Percentiles rank a stretch among this genome's conserved stretches.
These are phyloP conservation scores for Zangia roseola DNA, from an alignment of 768 basidiomycete genomes.

Conservation along the genomic window DNA sequence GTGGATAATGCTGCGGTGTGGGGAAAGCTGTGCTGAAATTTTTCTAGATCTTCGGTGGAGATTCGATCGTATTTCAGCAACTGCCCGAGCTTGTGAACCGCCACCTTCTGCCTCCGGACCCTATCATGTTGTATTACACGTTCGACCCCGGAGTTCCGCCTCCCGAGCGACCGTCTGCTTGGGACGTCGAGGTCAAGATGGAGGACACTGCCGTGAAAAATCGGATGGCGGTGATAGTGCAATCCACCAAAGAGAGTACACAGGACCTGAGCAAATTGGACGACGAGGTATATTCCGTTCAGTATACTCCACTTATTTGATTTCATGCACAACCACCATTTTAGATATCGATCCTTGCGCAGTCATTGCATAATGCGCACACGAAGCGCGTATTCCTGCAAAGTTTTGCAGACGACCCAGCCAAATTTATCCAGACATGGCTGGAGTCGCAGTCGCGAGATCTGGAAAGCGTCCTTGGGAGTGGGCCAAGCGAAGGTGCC, in stretches of 20 bases:
- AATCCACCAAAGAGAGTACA: constrained; percentile 67
- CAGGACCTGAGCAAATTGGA: constrained; percentile 72
- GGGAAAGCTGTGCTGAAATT: neutral
- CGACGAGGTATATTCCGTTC: constrained; percentile 68
- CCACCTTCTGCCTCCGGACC: constrained; percentile 73
- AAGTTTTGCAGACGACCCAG: constrained; percentile 76
- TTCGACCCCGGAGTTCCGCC: constrained; percentile 61
- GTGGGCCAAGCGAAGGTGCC: constrained; percentile 76
- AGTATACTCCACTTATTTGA: constrained; percentile 6
- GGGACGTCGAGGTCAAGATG: constrained; percentile 86
- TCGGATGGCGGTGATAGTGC: constrained; percentile 70
- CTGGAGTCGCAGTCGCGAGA: constrained; percentile 90
- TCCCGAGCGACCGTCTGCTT: constrained; percentile 72
- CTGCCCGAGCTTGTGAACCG: constrained; percentile 86
- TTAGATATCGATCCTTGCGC: constrained; percentile 79
- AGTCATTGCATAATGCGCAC: constrained; percentile 84
- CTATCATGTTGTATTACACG: constrained; percentile 76
- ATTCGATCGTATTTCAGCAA: constrained; percentile 71
- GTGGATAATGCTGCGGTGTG: constrained; percentile 12
- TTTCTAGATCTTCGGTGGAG: constrained; percentile 65
- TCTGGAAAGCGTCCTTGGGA: constrained; percentile 85
- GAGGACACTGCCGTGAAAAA: constrained; percentile 76
- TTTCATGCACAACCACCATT: constrained; percentile 15
- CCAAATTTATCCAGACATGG: constrained; percentile 86
- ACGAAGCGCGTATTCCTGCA: constrained; percentile 84